Evolutionary conservation across 768 basidiomycete genomes (phyloP), one percentile per base, ranked within the genome.

Genomic region (Pleurotus tuoliensis): DNA sequence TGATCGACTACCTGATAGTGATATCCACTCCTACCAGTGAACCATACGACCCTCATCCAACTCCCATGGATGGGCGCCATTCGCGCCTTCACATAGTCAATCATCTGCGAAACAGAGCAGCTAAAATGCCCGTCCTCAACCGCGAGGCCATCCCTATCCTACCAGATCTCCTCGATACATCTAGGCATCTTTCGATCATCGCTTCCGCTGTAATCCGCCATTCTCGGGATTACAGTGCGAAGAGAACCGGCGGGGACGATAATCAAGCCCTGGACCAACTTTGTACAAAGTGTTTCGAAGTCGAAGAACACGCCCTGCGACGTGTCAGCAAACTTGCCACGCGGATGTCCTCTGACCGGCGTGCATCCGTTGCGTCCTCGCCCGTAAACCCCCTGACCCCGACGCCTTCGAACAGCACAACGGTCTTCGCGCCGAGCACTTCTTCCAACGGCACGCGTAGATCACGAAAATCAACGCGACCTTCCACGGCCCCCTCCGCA

Each of bases 1-100:
- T 95, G 88, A 73, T 87, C 54, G 89, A 94, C 59, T 95, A 94
- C 63, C 82, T 91, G 61, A 62, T 76, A 30, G 78, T 82, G 25
- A 83, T 92, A n/a, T 91, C 89, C 6, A 84, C 85, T 0, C 81
- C 82, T 25, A 65, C 66, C 9, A 62, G 64, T 30, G 75, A 75
- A 22, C 53, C 59, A 5, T 59, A 66, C 56, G 56, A 67, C 16
- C 60, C 64, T 58, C 65, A 61, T 64, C 58, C 60, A 46, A 69
- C 62, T 53, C 62, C 65, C 46, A 67, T 67, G 20, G 63, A 66
- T 46, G 74, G 77, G 47, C 73, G 77, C 43, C 80, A 82, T 61
- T 80, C 83, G 47, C 78, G 82, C 8, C 67, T 81, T 46, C 75
- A 77, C 56, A 76, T 83, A 50, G 72, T 82, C 56, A 80, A 82